A percentile compares a stretch with the other conserved stretches of the same genome.
phyloP scores from a whole-genome alignment of 768 basidiomycete genomes.

The Pleurotus citrinopileatus region DNA sequence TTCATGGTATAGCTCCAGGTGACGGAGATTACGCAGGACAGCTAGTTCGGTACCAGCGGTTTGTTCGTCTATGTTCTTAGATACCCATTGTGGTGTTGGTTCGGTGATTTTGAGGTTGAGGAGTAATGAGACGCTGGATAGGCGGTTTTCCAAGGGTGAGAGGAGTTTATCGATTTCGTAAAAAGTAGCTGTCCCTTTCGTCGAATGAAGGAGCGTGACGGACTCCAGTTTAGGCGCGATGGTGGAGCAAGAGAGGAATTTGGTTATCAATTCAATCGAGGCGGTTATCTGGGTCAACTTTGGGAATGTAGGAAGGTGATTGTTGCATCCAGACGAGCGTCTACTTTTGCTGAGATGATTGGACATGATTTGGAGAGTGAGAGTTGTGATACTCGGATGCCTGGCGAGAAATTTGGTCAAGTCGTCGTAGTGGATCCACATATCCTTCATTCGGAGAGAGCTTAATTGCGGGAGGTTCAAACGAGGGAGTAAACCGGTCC shows the following conservation, averaged over 20 bases:
- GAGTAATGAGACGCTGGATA: not conserved
- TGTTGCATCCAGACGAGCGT: not conserved
- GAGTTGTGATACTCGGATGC: constrained; percentile 7
- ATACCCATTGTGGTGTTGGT: not conserved
- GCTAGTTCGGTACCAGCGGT: not conserved
- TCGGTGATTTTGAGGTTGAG: not conserved
- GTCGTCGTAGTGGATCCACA: not conserved
- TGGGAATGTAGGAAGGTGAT: not conserved
- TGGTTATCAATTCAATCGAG: not conserved
- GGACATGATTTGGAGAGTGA: not conserved
- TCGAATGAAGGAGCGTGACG: not conserved
- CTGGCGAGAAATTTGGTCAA: constrained; percentile 5
- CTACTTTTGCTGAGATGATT: not conserved
- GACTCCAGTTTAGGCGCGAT: not conserved
- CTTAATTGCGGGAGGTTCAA: not conserved
- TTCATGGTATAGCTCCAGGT: not conserved
- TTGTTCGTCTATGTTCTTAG: not conserved
- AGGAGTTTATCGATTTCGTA: not conserved
- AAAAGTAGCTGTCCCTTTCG: not conserved
- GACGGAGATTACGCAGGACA: not conserved
- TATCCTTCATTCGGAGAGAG: constrained; percentile 1
- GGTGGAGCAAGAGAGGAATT: not conserved
- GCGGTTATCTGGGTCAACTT: not conserved
- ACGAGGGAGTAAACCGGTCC: not conserved
- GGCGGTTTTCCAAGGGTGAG: not conserved